Conservation (phyloP, 371 early-diverging fungal genomes). For the Mucor saturninus region DNA sequence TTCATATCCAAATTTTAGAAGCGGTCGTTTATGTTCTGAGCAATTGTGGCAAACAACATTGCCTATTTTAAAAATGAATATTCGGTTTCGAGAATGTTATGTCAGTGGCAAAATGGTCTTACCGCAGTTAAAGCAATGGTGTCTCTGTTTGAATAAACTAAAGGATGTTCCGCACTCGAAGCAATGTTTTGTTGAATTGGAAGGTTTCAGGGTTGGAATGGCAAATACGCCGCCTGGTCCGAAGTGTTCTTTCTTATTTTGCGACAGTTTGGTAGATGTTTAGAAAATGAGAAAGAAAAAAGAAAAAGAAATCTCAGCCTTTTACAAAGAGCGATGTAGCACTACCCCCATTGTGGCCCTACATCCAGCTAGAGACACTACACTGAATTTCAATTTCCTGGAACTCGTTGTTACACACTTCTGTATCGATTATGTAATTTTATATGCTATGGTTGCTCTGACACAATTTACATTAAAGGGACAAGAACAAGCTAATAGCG, state of each 20-base stretch:
- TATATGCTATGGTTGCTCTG: no score
- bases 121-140: slow-evolving; percentile 59
- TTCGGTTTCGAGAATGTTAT: neutral
- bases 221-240: slow-evolving; percentile 52
- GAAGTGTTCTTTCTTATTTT: slow-evolving; percentile 26
- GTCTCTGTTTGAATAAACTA: slow-evolving; percentile 48
- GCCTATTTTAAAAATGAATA: slow-evolving; percentile 31
- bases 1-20: slow-evolving; percentile 57
- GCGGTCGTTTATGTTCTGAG: slow-evolving; percentile 36
- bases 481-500: no score
- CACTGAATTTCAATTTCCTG: no score
- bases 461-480: no score
- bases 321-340: neutral
- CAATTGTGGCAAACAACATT: slow-evolving; percentile 50
- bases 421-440: no score
- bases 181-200: slow-evolving; percentile 37
- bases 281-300: neutral
- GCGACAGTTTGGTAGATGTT: slow-evolving; percentile 19
- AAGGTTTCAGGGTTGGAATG: slow-evolving; percentile 44
- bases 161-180: slow-evolving; percentile 44
- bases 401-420: no score
- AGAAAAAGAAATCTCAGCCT: neutral
- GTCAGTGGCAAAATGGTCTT: slow-evolving; percentile 9
- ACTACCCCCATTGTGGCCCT: no score
- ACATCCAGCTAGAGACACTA: no score